Base-by-base conservation (phyloP, 2,329 filamentous ascomycete genomes). In the Nothomitra cinnamomea region DNA sequence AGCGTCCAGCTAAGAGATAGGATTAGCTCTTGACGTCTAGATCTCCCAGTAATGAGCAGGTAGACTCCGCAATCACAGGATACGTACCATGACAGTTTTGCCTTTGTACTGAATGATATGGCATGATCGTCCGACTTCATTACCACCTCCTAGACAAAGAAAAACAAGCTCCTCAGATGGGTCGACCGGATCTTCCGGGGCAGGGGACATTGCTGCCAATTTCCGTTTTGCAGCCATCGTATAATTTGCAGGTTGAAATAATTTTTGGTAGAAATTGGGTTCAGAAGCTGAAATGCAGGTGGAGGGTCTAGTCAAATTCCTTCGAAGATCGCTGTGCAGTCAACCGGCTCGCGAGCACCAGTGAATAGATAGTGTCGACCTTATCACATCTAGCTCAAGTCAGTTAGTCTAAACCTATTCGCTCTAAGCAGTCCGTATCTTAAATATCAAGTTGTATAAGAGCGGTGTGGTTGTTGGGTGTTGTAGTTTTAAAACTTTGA, bases 21-120 rank as follows among this genome's bases (percentile, higher is more conserved):
- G 36, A 57, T 63, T 56, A 43, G 8, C 32, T 43, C 17, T 3
- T 21, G 15, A 13, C 13, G 25, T 25, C 8, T 21, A 4, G 5
- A 7, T 2, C 25, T 24, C 7, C 4, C 5, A 2, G 24, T 52
- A 12, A 50, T 51, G 52, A 8, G 10, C 54, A 54, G 49, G 15
- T 53, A 57, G 22, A 55, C 19, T n/a, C 15, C 2, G 24, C 4
- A 19, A 10, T 25, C 21, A 13, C 43, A 13, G n/a, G 21, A 28
- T 13, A 19, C 21, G 19, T 72, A 94, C 88, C 92, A 98, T 98
- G 60, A 98, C 87, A 4, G 90, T 96, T 70, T 98, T 98, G 57
- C 92, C 92, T 70, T 96, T 98, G 77, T 98, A 98, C 64, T 96
- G 88, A 56, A 98, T 82, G 61, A 98, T 95, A 66, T 98, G 92